phyloP scores from a whole-genome alignment of 164 flowering plant species.

The Tetracentron sinense region DNA sequence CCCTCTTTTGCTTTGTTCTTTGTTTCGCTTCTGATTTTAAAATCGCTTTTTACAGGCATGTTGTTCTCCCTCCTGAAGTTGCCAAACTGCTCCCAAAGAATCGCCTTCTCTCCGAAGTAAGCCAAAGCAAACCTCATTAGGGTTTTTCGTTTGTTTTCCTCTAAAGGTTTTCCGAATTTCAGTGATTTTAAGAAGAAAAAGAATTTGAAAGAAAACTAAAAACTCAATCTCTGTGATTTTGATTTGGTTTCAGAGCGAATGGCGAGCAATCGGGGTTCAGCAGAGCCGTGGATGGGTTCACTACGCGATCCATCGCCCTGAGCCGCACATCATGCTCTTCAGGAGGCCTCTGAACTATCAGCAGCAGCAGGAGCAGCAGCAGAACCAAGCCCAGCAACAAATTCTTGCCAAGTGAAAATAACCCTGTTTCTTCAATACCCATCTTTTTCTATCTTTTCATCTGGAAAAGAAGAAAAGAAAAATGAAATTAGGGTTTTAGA shows the following conservation, averaged over 20 bases:
- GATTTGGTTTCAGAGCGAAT: constrained; percentile 52
- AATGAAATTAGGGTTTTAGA: too few relatives aligned
- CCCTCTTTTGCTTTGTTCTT: not conserved
- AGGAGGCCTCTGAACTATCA: constrained; percentile 94
- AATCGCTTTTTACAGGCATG: not conserved
- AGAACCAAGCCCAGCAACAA: constrained; percentile 40
- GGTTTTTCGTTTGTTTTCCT: not conserved
- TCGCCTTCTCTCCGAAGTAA: not conserved
- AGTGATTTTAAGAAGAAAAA: not conserved
- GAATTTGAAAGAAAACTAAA: not conserved
- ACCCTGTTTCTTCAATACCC: too few relatives aligned
- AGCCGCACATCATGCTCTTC: constrained; percentile 98
- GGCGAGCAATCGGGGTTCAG: constrained; percentile 98
- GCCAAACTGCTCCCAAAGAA: not conserved
- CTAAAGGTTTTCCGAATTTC: too few relatives aligned
- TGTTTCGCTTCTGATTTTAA: not conserved
- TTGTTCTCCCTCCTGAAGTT: not conserved
- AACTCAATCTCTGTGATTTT: not conserved
- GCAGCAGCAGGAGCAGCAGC: constrained; percentile 69
- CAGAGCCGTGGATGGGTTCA: constrained; percentile 98
- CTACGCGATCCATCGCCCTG: constrained; percentile 90
- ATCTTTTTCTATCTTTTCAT: constrained; percentile 6
- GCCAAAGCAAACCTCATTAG: not conserved
- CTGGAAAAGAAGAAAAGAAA: constrained; percentile 12
- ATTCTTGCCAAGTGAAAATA: constrained; percentile 39